Evolutionary conservation across 2,329 filamentous ascomycete genomes (phyloP).

Genomic region (Aspergillus aculeatinus): DNA sequence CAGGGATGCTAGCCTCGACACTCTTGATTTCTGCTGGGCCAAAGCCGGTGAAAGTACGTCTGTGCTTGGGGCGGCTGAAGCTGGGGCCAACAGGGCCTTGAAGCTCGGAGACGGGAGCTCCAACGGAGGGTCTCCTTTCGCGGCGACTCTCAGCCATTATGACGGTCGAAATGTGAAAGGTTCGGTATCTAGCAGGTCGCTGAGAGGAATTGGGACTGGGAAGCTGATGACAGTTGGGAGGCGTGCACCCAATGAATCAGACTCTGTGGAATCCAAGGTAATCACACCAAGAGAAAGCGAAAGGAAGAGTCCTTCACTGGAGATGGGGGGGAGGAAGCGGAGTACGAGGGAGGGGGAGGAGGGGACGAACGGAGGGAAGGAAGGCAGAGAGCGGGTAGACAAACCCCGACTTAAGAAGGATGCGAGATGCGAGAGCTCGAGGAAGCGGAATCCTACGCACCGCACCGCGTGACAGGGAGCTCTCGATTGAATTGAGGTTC

Average conservation of each 20-base stretch:
- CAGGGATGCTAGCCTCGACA: conserved; percentile 88
- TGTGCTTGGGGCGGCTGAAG: conserved; percentile 91
- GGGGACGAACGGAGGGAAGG: conserved; percentile 10
- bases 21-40: conserved; percentile 87
- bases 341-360: conserved; percentile 2
- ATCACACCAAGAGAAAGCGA: background rate
- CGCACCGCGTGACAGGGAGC: conserved; percentile 13
- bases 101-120: conserved; percentile 82
- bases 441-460: background rate
- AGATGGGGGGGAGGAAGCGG: background rate
- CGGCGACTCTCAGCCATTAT: conserved; percentile 44
- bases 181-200: background rate
- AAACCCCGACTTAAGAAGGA: background rate
- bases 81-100: conserved; percentile 81
- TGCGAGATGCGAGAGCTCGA: background rate
- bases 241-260: background rate
- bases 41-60: conserved; percentile 93
- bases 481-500: conserved; percentile 1
- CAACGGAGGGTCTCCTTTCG: conserved; percentile 77
- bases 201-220: background rate
- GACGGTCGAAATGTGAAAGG: background rate
- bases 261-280: too few relatives aligned
- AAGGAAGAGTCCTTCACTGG: background rate
- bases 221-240: background rate
- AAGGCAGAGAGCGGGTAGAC: conserved; percentile 1